Conservation (phyloP, 2,329 filamentous ascomycete genomes). For the Xylariaceae sp. region DNA sequence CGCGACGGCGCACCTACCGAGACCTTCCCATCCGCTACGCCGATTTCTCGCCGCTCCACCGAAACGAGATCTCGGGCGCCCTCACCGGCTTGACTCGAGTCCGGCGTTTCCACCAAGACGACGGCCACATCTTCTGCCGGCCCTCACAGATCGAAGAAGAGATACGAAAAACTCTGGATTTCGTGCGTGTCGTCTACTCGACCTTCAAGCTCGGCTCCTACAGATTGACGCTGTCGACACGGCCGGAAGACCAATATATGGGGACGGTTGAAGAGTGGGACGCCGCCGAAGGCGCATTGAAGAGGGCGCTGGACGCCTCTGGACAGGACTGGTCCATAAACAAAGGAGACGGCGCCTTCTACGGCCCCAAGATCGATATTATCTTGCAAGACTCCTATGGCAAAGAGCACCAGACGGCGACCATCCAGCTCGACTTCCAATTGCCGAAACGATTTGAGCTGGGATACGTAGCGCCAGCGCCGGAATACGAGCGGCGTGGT, state of each 20-base stretch:
- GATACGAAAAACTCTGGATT: slow-evolving; percentile 37
- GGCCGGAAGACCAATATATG: slow-evolving; percentile 72
- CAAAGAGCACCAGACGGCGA: slow-evolving; percentile 85
- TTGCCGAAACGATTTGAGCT: slow-evolving; percentile 77
- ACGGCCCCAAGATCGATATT: slow-evolving; percentile 89
- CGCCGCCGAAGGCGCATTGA: slow-evolving; percentile 65
- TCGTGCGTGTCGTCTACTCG: slow-evolving; percentile 46
- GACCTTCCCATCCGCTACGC: slow-evolving; percentile 90
- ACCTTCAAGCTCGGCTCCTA: slow-evolving; percentile 71
- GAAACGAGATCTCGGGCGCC: slow-evolving; percentile 92
- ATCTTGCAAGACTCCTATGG: slow-evolving; percentile 74
- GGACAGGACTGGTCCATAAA: slow-evolving; percentile 70
- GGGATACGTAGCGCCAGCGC: slow-evolving; percentile 66
- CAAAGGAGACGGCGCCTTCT: slow-evolving; percentile 81
- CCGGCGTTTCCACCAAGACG: slow-evolving; percentile 91
- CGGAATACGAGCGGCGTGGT: slow-evolving; percentile 55
- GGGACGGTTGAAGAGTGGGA: slow-evolving; percentile 64
- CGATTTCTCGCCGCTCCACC: slow-evolving; percentile 91
- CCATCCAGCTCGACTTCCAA: slow-evolving; percentile 87
- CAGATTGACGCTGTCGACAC: slow-evolving; percentile 71
- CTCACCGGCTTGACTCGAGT: slow-evolving; percentile 88
- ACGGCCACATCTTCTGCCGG: slow-evolving; percentile 92
- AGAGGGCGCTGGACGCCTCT: slow-evolving; percentile 56
- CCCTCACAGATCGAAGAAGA: slow-evolving; percentile 58
- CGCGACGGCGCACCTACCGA: slow-evolving; percentile 79